Percentiles rank a stretch among this genome's conserved stretches.
Evolutionary conservation across 2,329 filamentous ascomycete genomes (phyloP).

Genomic region (Botrytis porri): DNA sequence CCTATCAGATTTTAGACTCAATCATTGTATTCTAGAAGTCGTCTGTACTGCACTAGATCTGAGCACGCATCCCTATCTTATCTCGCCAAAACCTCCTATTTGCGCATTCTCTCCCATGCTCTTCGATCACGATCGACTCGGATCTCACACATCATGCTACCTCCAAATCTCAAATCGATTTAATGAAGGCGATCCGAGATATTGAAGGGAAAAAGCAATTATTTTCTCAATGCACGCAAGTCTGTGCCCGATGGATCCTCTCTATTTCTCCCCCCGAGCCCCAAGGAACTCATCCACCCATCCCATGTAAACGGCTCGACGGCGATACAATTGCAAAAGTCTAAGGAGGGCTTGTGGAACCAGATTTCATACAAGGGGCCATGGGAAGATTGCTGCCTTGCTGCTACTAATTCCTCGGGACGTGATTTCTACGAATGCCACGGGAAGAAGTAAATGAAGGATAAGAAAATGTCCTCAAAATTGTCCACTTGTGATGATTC

Average conservation of each 20-base stretch:
- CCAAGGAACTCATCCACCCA: neutral
- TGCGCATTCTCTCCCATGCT: neutral
- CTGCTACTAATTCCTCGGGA: neutral
- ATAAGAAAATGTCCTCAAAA: neutral
- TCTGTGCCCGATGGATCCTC: neutral
- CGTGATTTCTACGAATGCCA: neutral
- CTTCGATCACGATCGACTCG: neutral
- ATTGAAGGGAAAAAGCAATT: slow-evolving; percentile 5
- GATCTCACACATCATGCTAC: neutral
- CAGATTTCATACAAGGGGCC: neutral
- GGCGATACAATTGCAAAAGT: neutral
- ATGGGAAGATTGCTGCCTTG: neutral
- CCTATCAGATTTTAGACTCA: neutral
- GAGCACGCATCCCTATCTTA: neutral
- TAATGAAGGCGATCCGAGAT: neutral
- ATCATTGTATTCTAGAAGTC: neutral
- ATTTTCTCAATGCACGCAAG: slow-evolving; percentile 7
- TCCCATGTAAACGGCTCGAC: neutral
- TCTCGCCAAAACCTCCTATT: slow-evolving; percentile 9
- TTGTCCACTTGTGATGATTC: neutral
- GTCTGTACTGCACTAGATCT: neutral
- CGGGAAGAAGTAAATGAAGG: neutral
- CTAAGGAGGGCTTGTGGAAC: neutral
- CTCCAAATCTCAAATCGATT: neutral
- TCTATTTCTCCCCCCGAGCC: neutral